phyloP scores from a whole-genome alignment of 371 early-diverging fungal genomes.

The Mortierella sp. region DNA sequence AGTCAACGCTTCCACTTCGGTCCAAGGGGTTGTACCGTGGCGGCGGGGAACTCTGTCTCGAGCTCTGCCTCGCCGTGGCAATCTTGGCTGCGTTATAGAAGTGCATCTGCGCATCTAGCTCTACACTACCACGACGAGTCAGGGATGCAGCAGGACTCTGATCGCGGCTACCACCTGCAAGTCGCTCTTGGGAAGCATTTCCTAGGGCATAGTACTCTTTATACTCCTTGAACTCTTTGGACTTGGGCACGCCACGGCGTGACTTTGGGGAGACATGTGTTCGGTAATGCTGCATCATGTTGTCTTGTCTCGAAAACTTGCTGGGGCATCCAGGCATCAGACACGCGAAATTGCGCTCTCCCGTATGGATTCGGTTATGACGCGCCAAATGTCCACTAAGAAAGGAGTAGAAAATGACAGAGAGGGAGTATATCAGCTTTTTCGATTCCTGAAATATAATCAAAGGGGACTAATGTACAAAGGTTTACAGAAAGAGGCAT shows the following conservation, averaged over 20 bases:
- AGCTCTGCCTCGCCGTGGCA: constrained; percentile 29
- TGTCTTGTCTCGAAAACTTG: constrained; percentile 89
- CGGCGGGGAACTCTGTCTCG: constrained; percentile 44
- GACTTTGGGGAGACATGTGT: constrained; percentile 84
- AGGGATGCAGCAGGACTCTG: constrained; percentile 18
- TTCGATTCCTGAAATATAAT: no score
- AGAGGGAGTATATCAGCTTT: not conserved
- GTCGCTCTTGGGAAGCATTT: constrained; percentile 35
- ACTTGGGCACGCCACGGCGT: constrained; percentile 58
- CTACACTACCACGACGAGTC: not conserved
- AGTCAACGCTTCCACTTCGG: constrained; percentile 27
- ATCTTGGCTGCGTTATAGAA: constrained; percentile 26
- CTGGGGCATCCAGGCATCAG: constrained; percentile 81
- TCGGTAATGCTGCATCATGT: constrained; percentile 92
- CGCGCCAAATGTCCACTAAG: constrained; percentile 86
- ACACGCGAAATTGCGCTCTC: constrained; percentile 92
- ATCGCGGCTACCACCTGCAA: constrained; percentile 19
- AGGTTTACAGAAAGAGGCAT: constrained; percentile 15
- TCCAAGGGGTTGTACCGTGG: constrained; percentile 47
- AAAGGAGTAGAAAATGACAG: constrained; percentile 2
- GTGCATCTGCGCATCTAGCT: constrained; percentile 10
- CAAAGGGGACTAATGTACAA: no score
- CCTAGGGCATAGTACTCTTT: constrained; percentile 15
- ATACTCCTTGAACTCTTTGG: constrained; percentile 22
- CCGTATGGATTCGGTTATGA: constrained; percentile 92